phyloP scores from a whole-genome alignment of 148 eudicot species.

The Cornus suecica region DNA sequence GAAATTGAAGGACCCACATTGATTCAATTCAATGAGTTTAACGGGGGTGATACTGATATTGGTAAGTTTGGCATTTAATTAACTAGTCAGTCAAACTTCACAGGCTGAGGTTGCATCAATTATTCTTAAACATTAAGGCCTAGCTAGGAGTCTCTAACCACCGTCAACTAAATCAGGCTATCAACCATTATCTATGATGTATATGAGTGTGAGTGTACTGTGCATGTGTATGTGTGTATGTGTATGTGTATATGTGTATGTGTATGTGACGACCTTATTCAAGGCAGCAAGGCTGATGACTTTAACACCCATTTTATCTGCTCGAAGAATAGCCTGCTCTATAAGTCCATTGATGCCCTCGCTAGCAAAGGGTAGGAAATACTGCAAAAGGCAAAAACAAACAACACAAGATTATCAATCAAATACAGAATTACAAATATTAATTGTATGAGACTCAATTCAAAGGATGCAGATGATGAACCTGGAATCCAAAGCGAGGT shows the following conservation, averaged over 20 bases:
- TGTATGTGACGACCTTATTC: constrained; percentile 52
- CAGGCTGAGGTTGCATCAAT: too few species aligned
- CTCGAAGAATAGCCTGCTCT: constrained; percentile 67
- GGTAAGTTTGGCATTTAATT: neutral
- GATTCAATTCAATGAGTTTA: neutral
- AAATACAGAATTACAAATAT: too few species aligned
- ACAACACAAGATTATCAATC: too few species aligned
- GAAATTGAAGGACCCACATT: neutral
- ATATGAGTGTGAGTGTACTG: too few species aligned
- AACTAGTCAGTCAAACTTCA: too few species aligned
- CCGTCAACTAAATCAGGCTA: too few species aligned
- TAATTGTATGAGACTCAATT: too few species aligned
- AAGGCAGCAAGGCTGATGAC: constrained; percentile 84
- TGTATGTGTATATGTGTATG: too few species aligned
- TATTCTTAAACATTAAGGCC: neutral
- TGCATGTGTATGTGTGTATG: neutral
- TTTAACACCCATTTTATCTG: constrained; percentile 67
- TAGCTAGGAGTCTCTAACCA: neutral
- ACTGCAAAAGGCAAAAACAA: constrained; percentile 30
- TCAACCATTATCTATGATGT: too few species aligned
- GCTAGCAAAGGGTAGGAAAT: constrained; percentile 79
- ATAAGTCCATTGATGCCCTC: constrained; percentile 72
- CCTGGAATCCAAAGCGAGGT: constrained; percentile 71
- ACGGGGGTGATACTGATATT: neutral
- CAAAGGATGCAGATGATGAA: neutral